Conservation (phyloP, 768 basidiomycete genomes). For the Rhizopogon vesiculosus region DNA sequence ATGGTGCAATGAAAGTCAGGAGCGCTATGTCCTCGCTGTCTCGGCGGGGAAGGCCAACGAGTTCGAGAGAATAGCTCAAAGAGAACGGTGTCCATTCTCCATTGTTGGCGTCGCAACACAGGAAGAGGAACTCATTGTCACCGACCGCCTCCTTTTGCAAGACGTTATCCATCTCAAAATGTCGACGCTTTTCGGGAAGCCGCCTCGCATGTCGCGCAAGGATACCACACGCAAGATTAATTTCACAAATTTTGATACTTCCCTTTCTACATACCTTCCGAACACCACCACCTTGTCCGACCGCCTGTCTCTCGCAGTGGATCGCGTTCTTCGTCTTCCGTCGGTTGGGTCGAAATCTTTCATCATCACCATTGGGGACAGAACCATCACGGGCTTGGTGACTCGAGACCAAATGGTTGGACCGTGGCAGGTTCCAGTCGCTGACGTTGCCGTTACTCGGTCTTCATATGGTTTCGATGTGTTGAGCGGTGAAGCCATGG, state of each 20-base stretch:
- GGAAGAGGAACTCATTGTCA: slow-evolving; percentile 82
- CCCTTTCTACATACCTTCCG: slow-evolving; percentile 66
- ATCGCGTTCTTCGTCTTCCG: slow-evolving; percentile 85
- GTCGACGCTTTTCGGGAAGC: slow-evolving; percentile 95
- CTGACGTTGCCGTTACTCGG: slow-evolving; percentile 96
- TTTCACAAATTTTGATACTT: slow-evolving; percentile 61
- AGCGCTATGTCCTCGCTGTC: slow-evolving; percentile 94
- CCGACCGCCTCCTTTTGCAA: slow-evolving; percentile 72
- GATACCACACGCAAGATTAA: slow-evolving; percentile 45
- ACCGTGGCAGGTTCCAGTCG: slow-evolving; percentile 96
- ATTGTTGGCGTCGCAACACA: slow-evolving; percentile 85
- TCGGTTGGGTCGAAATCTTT: slow-evolving; percentile 95
- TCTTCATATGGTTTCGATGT: slow-evolving; percentile 90
- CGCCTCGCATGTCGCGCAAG: slow-evolving; percentile 82
- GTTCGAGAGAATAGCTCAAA: slow-evolving; percentile 74
- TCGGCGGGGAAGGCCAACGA: slow-evolving; percentile 51
- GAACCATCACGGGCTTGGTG: slow-evolving; percentile 90
- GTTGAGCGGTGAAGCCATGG: slow-evolving; percentile 90
- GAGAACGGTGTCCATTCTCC: slow-evolving; percentile 93
- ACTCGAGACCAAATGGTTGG: slow-evolving; percentile 99
- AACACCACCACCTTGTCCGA: slow-evolving; percentile 32
- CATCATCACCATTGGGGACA: slow-evolving; percentile 97
- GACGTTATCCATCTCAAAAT: slow-evolving; percentile 88
- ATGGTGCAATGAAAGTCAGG: slow-evolving; percentile 99
- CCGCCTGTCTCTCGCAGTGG: slow-evolving; percentile 57